These are phyloP conservation scores for Aegilops longissima DNA, from an alignment of 176 grass and related monocot species.

Conservation along the genomic window DNA sequence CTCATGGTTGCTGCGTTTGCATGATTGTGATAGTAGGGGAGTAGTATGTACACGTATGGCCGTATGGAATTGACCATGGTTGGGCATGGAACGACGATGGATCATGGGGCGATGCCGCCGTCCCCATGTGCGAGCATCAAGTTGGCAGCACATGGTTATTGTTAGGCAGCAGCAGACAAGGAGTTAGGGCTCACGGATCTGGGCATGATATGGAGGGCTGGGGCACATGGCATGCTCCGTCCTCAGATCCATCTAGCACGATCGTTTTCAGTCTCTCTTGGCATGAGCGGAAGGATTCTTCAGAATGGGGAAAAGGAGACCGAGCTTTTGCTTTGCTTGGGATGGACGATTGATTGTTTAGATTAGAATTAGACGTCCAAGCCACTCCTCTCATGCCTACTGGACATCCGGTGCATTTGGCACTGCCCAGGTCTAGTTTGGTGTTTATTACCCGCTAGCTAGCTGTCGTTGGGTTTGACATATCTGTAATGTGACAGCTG, in stretches of 20 bases:
- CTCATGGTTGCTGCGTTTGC: not conserved
- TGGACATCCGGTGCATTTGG: not conserved
- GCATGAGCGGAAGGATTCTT: not conserved
- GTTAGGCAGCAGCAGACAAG: constrained; percentile 5
- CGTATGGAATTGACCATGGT: constrained; percentile 13
- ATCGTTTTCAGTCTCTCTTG: not conserved
- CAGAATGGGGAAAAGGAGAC: not conserved
- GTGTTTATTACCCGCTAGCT: not conserved
- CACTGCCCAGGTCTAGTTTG: not conserved
- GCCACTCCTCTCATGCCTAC: not conserved
- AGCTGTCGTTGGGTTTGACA: not conserved
- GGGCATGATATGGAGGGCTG: not conserved
- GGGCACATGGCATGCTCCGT: constrained; percentile 25
- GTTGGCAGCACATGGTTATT: not conserved
- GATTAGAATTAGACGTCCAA: constrained; percentile 11
- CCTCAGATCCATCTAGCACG: not conserved
- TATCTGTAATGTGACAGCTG: not conserved
- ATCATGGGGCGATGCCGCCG: not conserved
- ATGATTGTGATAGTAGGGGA: no score
- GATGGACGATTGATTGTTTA: not conserved
- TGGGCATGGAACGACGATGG: not conserved
- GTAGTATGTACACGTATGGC: not conserved
- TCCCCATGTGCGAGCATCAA: constrained; percentile 12
- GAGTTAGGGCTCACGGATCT: constrained; percentile 28
- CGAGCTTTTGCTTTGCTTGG: constrained; percentile 9